Conservation (phyloP, 495 filamentous ascomycete genomes). For the Hypomontagnella submonticulosa region DNA sequence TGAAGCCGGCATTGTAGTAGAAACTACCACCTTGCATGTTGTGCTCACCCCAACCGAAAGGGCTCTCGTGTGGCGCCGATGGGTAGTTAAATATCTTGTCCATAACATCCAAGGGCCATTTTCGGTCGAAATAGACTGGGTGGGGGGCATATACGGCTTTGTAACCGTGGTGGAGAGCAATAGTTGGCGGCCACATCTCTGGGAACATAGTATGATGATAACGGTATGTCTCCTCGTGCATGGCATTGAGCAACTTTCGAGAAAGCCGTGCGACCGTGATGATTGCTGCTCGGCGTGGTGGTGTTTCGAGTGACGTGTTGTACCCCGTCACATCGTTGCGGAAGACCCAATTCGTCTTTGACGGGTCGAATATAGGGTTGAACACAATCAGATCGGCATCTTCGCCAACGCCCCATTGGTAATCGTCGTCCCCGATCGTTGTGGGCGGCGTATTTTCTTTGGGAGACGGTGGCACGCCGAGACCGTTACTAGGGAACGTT, state of each 20-base stretch:
- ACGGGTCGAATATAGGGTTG: slow-evolving; percentile 63
- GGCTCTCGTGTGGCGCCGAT: slow-evolving; percentile 62
- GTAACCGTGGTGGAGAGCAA: slow-evolving; percentile 83
- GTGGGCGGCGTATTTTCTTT: slow-evolving; percentile 58
- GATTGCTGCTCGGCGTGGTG: slow-evolving; percentile 80
- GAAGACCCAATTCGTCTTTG: slow-evolving; percentile 65
- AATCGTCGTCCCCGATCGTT: slow-evolving; percentile 58
- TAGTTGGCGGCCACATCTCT: slow-evolving; percentile 84
- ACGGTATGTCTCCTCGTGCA: slow-evolving; percentile 82
- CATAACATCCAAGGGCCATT: slow-evolving; percentile 76
- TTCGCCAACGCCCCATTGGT: slow-evolving; percentile 69
- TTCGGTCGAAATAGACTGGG: slow-evolving; percentile 81
- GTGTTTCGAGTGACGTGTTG: slow-evolving; percentile 66
- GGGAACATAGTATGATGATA: slow-evolving; percentile 82
- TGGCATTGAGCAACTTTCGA: slow-evolving; percentile 74
- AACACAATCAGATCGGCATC: slow-evolving; percentile 66
- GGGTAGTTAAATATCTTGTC: slow-evolving; percentile 76
- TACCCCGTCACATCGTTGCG: slow-evolving; percentile 80
- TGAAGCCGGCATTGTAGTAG: slow-evolving; percentile 62
- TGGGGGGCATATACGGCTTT: slow-evolving; percentile 90
- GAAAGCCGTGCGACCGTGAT: slow-evolving; percentile 79
- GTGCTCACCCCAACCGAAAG: slow-evolving; percentile 63
- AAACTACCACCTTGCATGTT: slow-evolving; percentile 60
- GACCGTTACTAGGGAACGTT: slow-evolving; percentile 30
- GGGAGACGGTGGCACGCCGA: slow-evolving; percentile 39